Conservation (phyloP, 176 grass and related monocot genomes). For the Hordeum marinum region DNA sequence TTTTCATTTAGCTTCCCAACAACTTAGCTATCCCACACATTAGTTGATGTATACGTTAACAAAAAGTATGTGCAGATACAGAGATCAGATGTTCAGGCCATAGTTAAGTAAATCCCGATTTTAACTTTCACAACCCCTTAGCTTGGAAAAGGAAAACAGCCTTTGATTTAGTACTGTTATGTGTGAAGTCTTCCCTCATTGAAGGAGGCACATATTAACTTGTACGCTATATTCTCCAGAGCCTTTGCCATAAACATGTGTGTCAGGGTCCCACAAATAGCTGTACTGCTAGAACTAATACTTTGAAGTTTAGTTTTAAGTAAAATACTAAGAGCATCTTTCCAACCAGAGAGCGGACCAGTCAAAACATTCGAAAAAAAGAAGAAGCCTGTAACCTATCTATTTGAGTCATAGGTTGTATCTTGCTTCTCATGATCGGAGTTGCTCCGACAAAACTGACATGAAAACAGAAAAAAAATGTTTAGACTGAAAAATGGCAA, state of each 20-base stretch:
- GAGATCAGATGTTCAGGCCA: background rate
- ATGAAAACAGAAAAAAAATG: background rate
- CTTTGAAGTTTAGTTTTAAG: background rate
- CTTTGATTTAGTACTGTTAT: background rate
- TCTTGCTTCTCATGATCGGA: background rate
- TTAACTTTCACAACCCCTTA: background rate
- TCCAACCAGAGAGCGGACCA: background rate
- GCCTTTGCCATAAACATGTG: background rate
- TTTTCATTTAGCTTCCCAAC: background rate
- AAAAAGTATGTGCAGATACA: background rate
- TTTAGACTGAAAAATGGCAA: background rate
- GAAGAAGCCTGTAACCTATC: background rate
- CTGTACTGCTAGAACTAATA: background rate
- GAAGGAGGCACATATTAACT: background rate
- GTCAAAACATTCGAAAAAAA: background rate
- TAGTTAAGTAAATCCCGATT: background rate
- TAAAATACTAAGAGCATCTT: background rate
- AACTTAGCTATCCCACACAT: background rate
- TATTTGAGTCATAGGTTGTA: background rate
- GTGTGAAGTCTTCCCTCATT: background rate
- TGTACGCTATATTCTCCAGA: background rate
- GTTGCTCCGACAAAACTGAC: background rate
- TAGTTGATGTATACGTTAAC: background rate
- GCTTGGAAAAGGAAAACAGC: too few species aligned
- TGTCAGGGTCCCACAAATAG: background rate